phyloP scores from a whole-genome alignment of 1,139 yeast genomes.

The Geotrichum klebahnii region DNA sequence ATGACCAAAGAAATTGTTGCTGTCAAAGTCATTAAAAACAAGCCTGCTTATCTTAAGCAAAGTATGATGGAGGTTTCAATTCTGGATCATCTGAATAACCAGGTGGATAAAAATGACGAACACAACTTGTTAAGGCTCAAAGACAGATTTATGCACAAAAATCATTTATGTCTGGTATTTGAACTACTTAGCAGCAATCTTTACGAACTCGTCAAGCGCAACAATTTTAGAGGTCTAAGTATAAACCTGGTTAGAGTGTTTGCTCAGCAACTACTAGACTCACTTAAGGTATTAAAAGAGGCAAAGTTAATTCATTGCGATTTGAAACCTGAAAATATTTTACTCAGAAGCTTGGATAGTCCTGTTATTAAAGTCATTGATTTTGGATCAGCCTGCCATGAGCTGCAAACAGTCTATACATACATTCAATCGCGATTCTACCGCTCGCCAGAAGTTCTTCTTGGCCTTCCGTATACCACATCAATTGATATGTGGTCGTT shows the following conservation, averaged over 20 bases:
- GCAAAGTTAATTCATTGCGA: slow-evolving; percentile 92
- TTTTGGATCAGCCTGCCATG: slow-evolving; percentile 95
- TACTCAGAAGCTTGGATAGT: slow-evolving; percentile 73
- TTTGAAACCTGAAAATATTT: slow-evolving; percentile 89
- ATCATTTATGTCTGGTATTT: slow-evolving; percentile 87
- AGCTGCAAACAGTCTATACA: slow-evolving; percentile 82
- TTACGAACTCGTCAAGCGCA: slow-evolving; percentile 87
- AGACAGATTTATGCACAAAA: slow-evolving; percentile 89
- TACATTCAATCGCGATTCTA: slow-evolving; percentile 94
- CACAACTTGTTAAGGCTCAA: slow-evolving; percentile 72
- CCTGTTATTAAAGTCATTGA: slow-evolving; percentile 92
- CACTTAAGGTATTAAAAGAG: slow-evolving; percentile 73
- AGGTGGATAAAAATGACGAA: slow-evolving; percentile 62
- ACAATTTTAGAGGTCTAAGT: slow-evolving; percentile 86
- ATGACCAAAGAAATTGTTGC: slow-evolving; percentile 87
- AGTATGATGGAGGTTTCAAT: slow-evolving; percentile 86
- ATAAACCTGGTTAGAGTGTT: slow-evolving; percentile 75
- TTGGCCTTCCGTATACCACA: slow-evolving; percentile 82
- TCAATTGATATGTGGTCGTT: slow-evolving; percentile 98
- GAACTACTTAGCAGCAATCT: slow-evolving; percentile 83
- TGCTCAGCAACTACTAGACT: slow-evolving; percentile 74
- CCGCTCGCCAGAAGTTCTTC: slow-evolving; percentile 89
- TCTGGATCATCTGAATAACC: slow-evolving; percentile 72
- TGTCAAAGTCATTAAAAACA: slow-evolving; percentile 88
- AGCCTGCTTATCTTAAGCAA: slow-evolving; percentile 87